These are phyloP conservation scores for Leptographium radiaticola DNA, from an alignment of 2,329 filamentous ascomycete genomes.

Conservation along the genomic window DNA sequence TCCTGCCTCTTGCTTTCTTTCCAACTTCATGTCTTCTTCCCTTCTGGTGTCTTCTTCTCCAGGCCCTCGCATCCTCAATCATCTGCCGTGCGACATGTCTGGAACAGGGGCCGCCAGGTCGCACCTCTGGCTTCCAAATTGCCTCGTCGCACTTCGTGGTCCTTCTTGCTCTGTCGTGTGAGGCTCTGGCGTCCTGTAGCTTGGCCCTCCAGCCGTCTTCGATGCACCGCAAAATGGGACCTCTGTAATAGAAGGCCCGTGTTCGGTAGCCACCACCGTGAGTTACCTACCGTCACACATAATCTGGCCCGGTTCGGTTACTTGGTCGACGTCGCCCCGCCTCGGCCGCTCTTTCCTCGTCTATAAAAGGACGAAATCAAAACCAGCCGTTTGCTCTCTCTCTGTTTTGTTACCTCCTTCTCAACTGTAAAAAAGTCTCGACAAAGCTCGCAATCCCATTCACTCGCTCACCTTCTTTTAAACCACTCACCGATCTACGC, in stretches of 20 bases:
- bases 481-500: too few species aligned
- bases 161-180: not conserved
- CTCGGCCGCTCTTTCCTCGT: not conserved
- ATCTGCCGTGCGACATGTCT: not conserved
- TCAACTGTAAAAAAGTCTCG: not conserved
- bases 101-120: not conserved
- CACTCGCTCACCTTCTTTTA: not conserved
- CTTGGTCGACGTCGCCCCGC: not conserved
- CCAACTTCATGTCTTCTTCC: not conserved
- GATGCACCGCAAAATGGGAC: not conserved
- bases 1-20: too few species aligned
- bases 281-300: not conserved
- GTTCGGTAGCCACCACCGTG: not conserved
- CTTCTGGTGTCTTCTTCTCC: not conserved
- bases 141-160: not conserved
- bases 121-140: not conserved
- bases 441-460: not conserved
- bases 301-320: not conserved
- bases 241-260: too few species aligned
- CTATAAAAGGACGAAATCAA: not conserved
- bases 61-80: not conserved
- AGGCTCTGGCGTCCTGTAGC: not conserved
- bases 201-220: not conserved
- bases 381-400: not conserved
- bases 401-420: not conserved